Percentiles rank a stretch among this genome's conserved stretches.
These are phyloP conservation scores for Rhizophlyctis rosea DNA, from an alignment of 192 early-diverging fungal genomes.

Conservation along the genomic window DNA sequence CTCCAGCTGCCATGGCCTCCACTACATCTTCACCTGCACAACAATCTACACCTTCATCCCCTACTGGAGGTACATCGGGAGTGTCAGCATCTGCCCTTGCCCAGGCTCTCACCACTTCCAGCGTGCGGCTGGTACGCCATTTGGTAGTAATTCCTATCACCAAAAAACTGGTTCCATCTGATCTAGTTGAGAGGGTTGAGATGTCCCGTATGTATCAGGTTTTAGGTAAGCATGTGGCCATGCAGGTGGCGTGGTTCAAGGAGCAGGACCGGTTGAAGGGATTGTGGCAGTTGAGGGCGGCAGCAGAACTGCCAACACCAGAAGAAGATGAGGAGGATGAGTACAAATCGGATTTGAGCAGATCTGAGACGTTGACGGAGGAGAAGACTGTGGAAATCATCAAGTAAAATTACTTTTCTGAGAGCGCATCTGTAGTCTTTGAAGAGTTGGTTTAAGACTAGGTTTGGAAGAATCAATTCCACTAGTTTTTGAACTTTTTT, in stretches of 20 bases:
- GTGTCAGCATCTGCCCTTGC: neutral
- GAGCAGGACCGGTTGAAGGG: neutral
- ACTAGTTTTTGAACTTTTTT: no score
- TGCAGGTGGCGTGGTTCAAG: neutral
- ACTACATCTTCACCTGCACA: neutral
- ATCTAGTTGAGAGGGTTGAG: neutral
- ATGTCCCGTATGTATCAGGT: neutral
- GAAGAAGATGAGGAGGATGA: constrained; percentile 7
- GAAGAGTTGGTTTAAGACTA: no score
- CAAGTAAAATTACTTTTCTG: no score
- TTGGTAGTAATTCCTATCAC: neutral
- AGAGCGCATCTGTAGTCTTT: no score
- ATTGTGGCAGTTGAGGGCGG: neutral
- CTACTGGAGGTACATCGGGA: no score
- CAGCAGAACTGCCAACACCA: neutral
- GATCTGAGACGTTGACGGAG: neutral
- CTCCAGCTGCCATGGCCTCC: neutral
- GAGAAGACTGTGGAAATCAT: neutral
- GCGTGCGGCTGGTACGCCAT: neutral
- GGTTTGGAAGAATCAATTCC: no score
- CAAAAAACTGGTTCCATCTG: neutral
- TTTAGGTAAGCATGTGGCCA: neutral
- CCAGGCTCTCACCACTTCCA: neutral
- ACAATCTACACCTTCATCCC: no score
- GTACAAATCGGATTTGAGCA: neutral